Evolutionary conservation across 176 grass and related monocot genomes (phyloP).

Genomic region (Oryza rufipogon): DNA sequence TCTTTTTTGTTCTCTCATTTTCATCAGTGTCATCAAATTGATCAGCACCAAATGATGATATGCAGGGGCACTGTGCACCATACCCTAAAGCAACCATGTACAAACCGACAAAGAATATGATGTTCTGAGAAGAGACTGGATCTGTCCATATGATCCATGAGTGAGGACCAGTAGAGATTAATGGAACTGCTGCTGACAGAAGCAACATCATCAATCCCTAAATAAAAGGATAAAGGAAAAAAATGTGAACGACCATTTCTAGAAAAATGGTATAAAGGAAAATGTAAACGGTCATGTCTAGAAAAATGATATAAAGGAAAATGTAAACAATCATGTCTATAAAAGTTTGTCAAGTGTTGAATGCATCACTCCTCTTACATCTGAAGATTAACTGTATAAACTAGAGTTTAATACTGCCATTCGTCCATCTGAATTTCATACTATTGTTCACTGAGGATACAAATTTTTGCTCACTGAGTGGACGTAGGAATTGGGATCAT

Average conservation of each 20-base stretch:
- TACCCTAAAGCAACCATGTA: constrained; percentile 81
- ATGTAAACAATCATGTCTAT: not conserved
- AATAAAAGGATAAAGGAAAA: constrained; percentile 7
- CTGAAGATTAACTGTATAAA: not conserved
- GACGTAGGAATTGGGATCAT: constrained; percentile 6
- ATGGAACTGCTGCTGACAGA: constrained; percentile 62
- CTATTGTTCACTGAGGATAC: constrained; percentile 9
- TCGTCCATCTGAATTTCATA: constrained; percentile 19
- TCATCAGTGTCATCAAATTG: constrained; percentile 86
- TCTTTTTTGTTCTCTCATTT: constrained; percentile 59
- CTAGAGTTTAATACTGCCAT: not conserved
- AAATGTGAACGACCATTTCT: not conserved
- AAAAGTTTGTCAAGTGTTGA: not conserved
- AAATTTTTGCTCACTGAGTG: not conserved
- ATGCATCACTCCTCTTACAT: not conserved
- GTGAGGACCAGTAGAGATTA: constrained; percentile 34
- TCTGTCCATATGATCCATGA: constrained; percentile 48
- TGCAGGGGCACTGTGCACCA: constrained; percentile 71
- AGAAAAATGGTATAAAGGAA: not conserved
- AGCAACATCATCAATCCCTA: constrained; percentile 75
- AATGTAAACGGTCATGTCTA: constrained; percentile 1
- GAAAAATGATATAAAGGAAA: not conserved
- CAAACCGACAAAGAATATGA: constrained; percentile 65
- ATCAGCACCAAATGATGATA: constrained; percentile 80
- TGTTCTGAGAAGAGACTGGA: constrained; percentile 48